Percentiles rank a stretch among this genome's conserved stretches.
phyloP scores from a whole-genome alignment of 2,329 filamentous ascomycete genomes.

The Venturia asperata region DNA sequence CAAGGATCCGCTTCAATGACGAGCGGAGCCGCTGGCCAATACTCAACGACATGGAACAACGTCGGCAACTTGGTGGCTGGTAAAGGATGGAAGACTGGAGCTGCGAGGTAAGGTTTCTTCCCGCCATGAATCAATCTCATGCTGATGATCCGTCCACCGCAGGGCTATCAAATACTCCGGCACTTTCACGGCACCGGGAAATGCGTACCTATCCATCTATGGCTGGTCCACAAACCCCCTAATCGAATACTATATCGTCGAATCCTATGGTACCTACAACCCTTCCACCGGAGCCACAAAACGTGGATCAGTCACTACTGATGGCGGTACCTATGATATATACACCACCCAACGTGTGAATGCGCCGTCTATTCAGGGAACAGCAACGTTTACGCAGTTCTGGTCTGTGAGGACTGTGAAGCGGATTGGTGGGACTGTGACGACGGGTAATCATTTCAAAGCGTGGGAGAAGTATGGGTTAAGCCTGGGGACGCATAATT shows the following conservation, averaged over 20 bases:
- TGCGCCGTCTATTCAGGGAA: constrained; percentile 49
- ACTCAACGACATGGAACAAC: constrained; percentile 41
- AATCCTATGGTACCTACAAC: constrained; percentile 45
- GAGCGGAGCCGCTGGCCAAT: constrained; percentile 24
- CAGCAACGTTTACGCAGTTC: constrained; percentile 49
- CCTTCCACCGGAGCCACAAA: constrained; percentile 30
- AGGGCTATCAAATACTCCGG: constrained; percentile 47
- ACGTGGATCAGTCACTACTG: constrained; percentile 36
- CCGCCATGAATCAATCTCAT: too few relatives aligned
- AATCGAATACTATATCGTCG: constrained; percentile 55
- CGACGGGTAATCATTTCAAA: constrained; percentile 45
- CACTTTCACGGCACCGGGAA: constrained; percentile 42
- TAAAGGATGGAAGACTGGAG: constrained; percentile 53
- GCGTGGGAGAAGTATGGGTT: constrained; percentile 47
- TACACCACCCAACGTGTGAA: constrained; percentile 44
- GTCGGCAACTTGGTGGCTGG: constrained; percentile 50
- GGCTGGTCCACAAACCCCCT: constrained; percentile 50
- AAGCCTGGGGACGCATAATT: constrained; percentile 44
- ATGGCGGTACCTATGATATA: constrained; percentile 49
- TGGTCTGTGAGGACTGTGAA: constrained; percentile 47
- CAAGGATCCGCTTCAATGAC: constrained; percentile 28
- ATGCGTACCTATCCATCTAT: constrained; percentile 51
- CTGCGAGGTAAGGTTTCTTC: constrained; percentile 40
- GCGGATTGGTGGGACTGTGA: constrained; percentile 46
- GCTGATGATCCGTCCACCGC: background rate